Conservation (phyloP, 2,329 filamentous ascomycete species). For the Coniella vitis region DNA sequence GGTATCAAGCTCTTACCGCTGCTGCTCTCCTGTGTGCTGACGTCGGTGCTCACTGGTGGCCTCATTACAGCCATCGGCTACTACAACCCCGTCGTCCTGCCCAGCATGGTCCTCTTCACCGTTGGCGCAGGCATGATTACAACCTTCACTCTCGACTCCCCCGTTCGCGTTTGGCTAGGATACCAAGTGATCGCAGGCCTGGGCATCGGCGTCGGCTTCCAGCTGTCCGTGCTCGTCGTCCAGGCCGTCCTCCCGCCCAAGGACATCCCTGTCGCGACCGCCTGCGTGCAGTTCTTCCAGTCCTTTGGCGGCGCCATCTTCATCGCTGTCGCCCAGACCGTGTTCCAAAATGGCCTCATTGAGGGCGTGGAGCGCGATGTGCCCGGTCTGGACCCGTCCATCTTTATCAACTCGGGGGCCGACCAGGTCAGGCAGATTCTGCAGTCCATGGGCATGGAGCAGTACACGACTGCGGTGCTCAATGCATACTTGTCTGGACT, state of each 20-base stretch:
- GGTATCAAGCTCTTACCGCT: constrained; percentile 50
- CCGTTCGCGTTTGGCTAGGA: constrained; percentile 44
- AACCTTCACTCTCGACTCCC: constrained; percentile 40
- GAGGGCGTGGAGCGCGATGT: constrained; percentile 27
- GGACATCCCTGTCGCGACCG: constrained; percentile 42
- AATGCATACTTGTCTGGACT: constrained; percentile 43
- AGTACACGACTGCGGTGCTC: constrained; percentile 36
- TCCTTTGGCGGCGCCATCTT: constrained; percentile 57
- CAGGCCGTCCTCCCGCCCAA: constrained; percentile 42
- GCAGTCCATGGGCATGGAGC: constrained; percentile 31
- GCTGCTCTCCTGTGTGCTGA: constrained; percentile 43
- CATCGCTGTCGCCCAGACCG: constrained; percentile 57
- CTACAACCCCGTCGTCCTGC: constrained; percentile 34
- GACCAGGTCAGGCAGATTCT: constrained; percentile 42
- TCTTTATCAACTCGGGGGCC: constrained; percentile 16
- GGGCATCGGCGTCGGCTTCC: constrained; percentile 42
- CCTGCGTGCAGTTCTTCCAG: constrained; percentile 52
- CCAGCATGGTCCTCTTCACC: constrained; percentile 31
- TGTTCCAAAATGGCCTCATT: constrained; percentile 58
- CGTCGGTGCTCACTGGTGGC: constrained; percentile 37
- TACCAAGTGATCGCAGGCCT: constrained; percentile 46
- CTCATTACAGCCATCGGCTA: constrained; percentile 38
- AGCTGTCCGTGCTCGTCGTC: constrained; percentile 38
- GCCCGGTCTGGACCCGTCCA: constrained; percentile 9
- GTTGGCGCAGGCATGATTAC: constrained; percentile 39